phyloP scores from a whole-genome alignment of 225 moss, liverwort and hornwort species.

The Lunularia cruciata region DNA sequence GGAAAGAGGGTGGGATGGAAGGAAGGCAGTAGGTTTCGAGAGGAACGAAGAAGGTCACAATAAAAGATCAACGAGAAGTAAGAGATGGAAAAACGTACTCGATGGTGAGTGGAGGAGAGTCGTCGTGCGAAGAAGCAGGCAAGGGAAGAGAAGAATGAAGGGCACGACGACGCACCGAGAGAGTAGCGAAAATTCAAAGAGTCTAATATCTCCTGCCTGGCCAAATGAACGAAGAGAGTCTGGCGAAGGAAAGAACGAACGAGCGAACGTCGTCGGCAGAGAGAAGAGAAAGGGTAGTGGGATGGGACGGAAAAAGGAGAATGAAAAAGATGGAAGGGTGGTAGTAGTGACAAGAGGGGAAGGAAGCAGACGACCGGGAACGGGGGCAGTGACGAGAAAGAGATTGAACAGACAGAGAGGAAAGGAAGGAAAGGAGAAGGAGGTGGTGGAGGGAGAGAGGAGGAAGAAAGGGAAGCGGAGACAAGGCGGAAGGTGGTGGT shows the following conservation, averaged over 20 bases:
- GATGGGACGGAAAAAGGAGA: slow-evolving; percentile 5
- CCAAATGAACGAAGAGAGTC: background rate
- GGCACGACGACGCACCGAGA: background rate
- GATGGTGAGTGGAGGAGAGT: background rate
- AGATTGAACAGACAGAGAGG: too few relatives aligned
- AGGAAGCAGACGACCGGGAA: too few relatives aligned
- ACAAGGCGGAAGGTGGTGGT: too few relatives aligned
- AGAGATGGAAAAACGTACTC: background rate
- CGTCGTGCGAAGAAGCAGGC: background rate
- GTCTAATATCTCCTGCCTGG: background rate
- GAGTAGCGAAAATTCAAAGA: background rate
- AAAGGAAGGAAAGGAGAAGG: background rate
- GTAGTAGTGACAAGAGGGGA: background rate
- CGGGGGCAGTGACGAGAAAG: too few relatives aligned
- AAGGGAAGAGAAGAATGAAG: background rate
- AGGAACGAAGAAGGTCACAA: too few relatives aligned
- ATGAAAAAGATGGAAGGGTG: background rate
- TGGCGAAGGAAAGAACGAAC: background rate
- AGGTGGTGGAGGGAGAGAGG: background rate
- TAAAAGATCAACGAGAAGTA: too few relatives aligned
- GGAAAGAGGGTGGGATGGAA: too few relatives aligned
- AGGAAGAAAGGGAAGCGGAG: background rate
- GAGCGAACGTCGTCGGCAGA: background rate
- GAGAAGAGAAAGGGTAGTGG: background rate
- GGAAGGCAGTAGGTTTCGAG: too few relatives aligned